Evolutionary conservation across 73 alveolate species (phyloP), one percentile per base, ranked within the genome.

Genomic region (Paramecium sexaurelia): DNA sequence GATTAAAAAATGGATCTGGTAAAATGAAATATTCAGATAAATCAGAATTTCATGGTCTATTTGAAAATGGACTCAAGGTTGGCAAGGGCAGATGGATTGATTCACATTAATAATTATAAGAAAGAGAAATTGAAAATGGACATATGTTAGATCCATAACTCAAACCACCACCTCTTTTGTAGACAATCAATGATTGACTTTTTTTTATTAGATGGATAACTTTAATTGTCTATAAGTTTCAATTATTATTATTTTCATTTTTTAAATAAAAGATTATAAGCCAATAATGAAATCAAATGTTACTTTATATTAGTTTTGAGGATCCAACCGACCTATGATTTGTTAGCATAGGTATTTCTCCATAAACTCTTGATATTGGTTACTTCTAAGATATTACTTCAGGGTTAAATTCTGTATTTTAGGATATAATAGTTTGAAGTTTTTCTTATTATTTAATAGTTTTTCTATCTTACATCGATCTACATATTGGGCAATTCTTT

Each of bases 1-100:
- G 95, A 75, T 94, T 95, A 85, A 95, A 95, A 86, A 94, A 97
- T 92, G 99, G 99, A 61, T 83, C 90, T 73, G 99, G 99, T 0
- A 93, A 84, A 11, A 68, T 75, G 85, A 71, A 13, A 55, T 91
- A 47, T 10, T 19, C 83, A 11, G 85, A 73, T 73, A 85, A 85
- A 40, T 61, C 82, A 10, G 55, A 47, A 22, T 93, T 71, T 55
- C 22, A 26, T 9, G 94, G 94, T 3, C 22, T 13, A 11, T 88
- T 88, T 88, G 55, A 69, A 17, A 69, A 41, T 40, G 94, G 94
- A 1, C 43, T 55, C 7, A 88, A 66, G 43, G 7, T 7, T 19
- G 94, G 94, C 11, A 68, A 67, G 22, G 94, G 91, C 13, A 88
- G 55, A 78, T 78, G 90, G 90, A 78, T 78, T 27, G 86, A 71